Evolutionary conservation across 768 basidiomycete genomes (phyloP), one percentile per base, ranked within the genome.

Genomic region (Boletus tomentosulus): DNA sequence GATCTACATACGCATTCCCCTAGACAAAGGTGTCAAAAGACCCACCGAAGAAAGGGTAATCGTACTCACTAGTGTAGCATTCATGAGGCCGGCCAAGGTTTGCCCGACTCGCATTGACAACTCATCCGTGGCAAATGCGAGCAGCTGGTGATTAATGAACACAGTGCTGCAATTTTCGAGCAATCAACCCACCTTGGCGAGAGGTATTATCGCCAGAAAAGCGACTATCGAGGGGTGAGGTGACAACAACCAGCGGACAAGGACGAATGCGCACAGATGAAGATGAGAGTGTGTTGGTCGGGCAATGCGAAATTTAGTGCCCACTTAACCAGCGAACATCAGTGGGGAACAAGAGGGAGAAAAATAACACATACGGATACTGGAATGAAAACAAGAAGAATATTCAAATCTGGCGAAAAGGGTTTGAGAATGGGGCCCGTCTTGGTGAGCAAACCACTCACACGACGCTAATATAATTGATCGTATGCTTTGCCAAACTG

Each of bases 41-140:
- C 25, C 9, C 19, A 13, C 25, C n/a, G 9, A 43, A 51, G 49
- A 38, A 11, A 30, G 10, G 11, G 19, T 6, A 28, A 50, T 25
- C 12, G 41, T 9, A 65, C 79, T 58, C 59, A 90, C 87, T 58
- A 91, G 73, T 13, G 91, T 94, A 22, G 92, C 92, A 70, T 93
- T 94, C 51, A 94, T 66, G 3, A 94, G 77, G 37, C 91, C 91
- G 3, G 90, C 89, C 11, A 92, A 71, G 2, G 90, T 90, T 67
- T 89, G 86, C 2, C 91, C 92, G 2, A 92, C 84, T 30, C 90
- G 83, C 51, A 91, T 63, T 3, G 92, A 88, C 16, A 94, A 59
- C 58, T 94, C 89, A 55, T 94, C 92, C 0, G 92, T 94, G 1
- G 89, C 89, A 63, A 92, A 92, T 1, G 85, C 86, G 2, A 93